Evolutionary conservation across 352 stramenopile species (phyloP).

Genomic region (Stramenopiles sp.): DNA sequence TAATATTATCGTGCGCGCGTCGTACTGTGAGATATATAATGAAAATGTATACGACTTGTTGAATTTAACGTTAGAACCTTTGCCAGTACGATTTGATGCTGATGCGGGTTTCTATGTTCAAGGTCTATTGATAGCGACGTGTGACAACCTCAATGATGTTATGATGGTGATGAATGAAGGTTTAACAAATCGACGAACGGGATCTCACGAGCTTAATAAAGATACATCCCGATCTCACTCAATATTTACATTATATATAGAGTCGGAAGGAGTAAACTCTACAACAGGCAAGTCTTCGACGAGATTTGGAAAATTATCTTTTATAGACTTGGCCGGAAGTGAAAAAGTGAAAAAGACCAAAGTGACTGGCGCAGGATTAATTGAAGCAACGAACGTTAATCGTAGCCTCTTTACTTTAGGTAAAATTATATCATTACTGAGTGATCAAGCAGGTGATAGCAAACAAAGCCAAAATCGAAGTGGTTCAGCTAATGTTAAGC

Average conservation of each 20-base stretch:
- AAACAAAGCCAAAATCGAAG: too few species aligned
- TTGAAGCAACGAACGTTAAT: too few species aligned
- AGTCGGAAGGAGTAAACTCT: too few species aligned
- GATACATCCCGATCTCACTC: slow-evolving; percentile 13
- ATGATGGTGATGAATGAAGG: slow-evolving; percentile 15
- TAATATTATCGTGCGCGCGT: slow-evolving; percentile 3
- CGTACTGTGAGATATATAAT: slow-evolving; percentile 16
- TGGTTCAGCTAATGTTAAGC: too few species aligned
- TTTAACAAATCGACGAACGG: slow-evolving; percentile 12
- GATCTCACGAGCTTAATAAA: slow-evolving; percentile 16
- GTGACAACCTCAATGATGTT: slow-evolving; percentile 12
- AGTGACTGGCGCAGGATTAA: too few species aligned
- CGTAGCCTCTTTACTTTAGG: too few species aligned
- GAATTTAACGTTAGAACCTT: slow-evolving; percentile 12
- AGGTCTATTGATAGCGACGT: slow-evolving; percentile 13
- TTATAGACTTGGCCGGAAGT: too few species aligned
- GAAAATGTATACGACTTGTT: slow-evolving; percentile 15
- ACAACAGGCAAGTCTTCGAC: too few species aligned
- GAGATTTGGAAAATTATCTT: too few species aligned
- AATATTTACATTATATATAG: slow-evolving; percentile 13
- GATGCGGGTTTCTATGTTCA: slow-evolving; percentile 14
- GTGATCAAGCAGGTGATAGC: too few species aligned
- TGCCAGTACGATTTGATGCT: slow-evolving; percentile 13
- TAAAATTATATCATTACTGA: too few species aligned
- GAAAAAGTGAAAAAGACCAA: too few species aligned